These are phyloP conservation scores for Pythium biforme DNA, from an alignment of 352 stramenopile species.

Conservation along the genomic window DNA sequence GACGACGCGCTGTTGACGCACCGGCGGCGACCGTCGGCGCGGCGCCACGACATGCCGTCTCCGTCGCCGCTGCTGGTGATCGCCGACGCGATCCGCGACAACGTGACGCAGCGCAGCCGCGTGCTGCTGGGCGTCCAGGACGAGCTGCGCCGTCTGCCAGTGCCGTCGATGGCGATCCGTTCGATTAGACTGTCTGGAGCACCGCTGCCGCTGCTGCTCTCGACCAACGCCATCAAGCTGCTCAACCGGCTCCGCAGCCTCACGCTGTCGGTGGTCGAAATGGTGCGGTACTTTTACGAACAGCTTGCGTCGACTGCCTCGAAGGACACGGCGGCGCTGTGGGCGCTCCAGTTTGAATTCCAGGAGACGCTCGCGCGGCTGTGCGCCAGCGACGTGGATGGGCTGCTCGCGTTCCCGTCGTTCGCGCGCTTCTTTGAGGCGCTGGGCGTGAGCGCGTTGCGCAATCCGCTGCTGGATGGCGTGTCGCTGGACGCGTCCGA, in stretches of 20 bases:
- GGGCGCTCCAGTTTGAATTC: slow-evolving; percentile 44
- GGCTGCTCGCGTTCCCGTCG: slow-evolving; percentile 33
- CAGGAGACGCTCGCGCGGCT: slow-evolving; percentile 47
- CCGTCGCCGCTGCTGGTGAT: slow-evolving; percentile 35
- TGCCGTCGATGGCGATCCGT: too few relatives aligned
- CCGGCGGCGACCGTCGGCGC: not conserved
- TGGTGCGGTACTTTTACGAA: slow-evolving; percentile 51
- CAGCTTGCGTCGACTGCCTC: slow-evolving; percentile 20
- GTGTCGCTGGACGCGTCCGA: slow-evolving; percentile 67
- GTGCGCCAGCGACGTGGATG: slow-evolving; percentile 48
- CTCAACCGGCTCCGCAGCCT: slow-evolving; percentile 61
- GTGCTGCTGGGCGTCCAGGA: slow-evolving; percentile 42
- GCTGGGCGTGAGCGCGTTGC: slow-evolving; percentile 40
- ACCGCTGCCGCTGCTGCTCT: slow-evolving; percentile 29
- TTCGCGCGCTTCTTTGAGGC: slow-evolving; percentile 45
- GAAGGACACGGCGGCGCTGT: slow-evolving; percentile 1
- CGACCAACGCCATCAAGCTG: slow-evolving; percentile 44
- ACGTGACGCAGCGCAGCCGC: slow-evolving; percentile 40
- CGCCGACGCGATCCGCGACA: slow-evolving; percentile 48
- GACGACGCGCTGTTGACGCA: too few relatives aligned
- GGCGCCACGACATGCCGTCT: not conserved
- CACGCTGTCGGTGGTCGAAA: slow-evolving; percentile 63
- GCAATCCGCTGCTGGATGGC: slow-evolving; percentile 67
- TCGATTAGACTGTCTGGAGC: not conserved
- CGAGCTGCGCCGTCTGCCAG: slow-evolving; percentile 1